Evolutionary conservation across 1,139 yeast genomes (phyloP), one percentile per base, ranked within the genome.

Genomic region (Geotrichum histeridarum): DNA sequence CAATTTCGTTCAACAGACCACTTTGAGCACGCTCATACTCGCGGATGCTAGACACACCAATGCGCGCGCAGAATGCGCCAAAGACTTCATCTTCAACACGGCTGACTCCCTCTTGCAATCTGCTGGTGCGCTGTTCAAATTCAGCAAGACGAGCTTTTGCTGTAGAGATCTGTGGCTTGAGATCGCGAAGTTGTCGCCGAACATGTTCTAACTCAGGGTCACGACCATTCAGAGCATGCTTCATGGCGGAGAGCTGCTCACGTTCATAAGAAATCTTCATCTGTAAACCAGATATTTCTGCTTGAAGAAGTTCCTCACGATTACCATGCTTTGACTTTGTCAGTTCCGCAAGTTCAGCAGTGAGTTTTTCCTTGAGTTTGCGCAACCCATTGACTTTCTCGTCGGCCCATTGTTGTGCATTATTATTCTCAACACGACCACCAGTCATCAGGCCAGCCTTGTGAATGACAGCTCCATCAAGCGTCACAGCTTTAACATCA

Each of bases 371-470:
- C 62, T 86, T 87, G 54, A 78, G 64, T 41, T 76, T 77, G 54
- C 73, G 77, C 60, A 90, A 73, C 32, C 77, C 73, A 53, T 79
- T 79, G 63, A 82, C 80, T 61, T 86, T 90, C 53, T 80, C 78
- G 63, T 85, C 88, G 64, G 84, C 90, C 96, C 96, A 89, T 61
- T 80, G 77, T 57, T 71, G 57, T 8, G 63, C 54, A 71, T 56
- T 68, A 63, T 59, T 65, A 60, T 69, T 77, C 17, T 67, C 67
- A n/a, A 66, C 59, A 8, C 65, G 62, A 60, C 98, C 98, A 70
- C 97, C 98, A 12, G 98, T 86, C 95, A 93, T 88, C 48, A 90
- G 75, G 8, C 96, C 96, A 9, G 93, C 84, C 63, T 81, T 82
- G 66, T 89, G 93, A 54, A 93, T 86, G 36, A 90, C 75, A 0